Base-by-base conservation (phyloP, 768 basidiomycete species). In the Daedaleopsis sinensis region DNA sequence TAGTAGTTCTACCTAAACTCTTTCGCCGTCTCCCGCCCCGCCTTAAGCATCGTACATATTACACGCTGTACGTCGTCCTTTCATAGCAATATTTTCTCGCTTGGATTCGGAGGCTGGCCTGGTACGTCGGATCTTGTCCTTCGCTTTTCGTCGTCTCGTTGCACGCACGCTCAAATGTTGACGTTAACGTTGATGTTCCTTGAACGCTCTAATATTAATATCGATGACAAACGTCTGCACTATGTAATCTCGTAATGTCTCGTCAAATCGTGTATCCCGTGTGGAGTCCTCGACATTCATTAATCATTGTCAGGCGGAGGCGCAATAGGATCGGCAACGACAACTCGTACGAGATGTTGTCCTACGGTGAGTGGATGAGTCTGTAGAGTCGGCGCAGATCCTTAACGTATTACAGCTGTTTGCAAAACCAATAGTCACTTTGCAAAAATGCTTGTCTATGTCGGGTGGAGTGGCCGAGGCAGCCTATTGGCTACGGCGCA, bases 81-180 rank as follows among this genome's bases (percentile, higher is more conserved):
- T 12, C 27, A 15, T n/a, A 18, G 21, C 24, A 18, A 10, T n/a
- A 4, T 12, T 35, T 35, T 23, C 19, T 32, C 32, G n/a, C 21
- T 23, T 24, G 23, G 13, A 13, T 24, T 9, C 23, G 21, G 19
- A n/a, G 44, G 44, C 44, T n/a, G 15, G 9, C 44, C n/a, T 10
- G 9, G 19, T 53, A 16, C 36, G 19, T 37, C 52, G 12, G 19
- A 19, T 38, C 37, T 38, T 38, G 7, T 24, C 21, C 24, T 47
- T 18, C 13, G 1, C 43, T 32, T 55, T 3, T 36, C 19, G 2
- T 35, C 32, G 23, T 24, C 47, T 44, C 24, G 39, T 54, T 39
- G 35, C 55, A 21, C 36, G 55, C 55, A 56, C 32, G 35, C 55
- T 56, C 46, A 47, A 44, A 56, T 56, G 55, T 47, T 47, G 19